Evolutionary conservation across 2,329 filamentous ascomycete genomes (phyloP), one percentile per base, ranked within the genome.

Genomic region (Cercospora zeina): DNA sequence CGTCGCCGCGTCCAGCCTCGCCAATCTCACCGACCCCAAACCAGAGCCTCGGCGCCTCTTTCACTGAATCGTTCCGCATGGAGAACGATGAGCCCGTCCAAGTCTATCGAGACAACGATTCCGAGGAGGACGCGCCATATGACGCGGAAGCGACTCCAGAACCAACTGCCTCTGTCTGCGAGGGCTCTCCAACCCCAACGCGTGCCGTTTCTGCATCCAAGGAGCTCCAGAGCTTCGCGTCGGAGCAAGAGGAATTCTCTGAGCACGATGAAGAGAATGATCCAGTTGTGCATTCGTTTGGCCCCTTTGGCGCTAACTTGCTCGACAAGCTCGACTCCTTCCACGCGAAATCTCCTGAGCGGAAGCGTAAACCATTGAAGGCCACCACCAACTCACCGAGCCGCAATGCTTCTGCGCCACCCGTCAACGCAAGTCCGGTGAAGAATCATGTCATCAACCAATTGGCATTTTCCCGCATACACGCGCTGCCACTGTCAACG

Each of bases 251-350:
- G 16, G 87, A 92, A 16, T 85, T 89, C 58, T 88, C 90, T 55
- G 87, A 96, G 66, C 88, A 90, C 0, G 89, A 93, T 69, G 93
- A 97, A 79, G 93, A 97, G 77, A 97, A 97, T 67, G 95, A 97
- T 69, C 93, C 93, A 2, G 87, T 96, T 59, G 82, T 97, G 16
- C 90, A 95, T 76, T 96, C 93, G 0, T 97, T 97, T 68, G 93
- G 92, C 14, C 91, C 92, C 0, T 96, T 90, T 72, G 92, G 91
- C 45, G 89, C 90, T 58, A 91, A 96, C 73, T 82, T 96, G 37
- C 86, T 93, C n/a, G 85, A 86, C 64, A 87, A 90, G 27, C 84
- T 97, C 75, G 89, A 90, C 21, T 90, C 89, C 1, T 89, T 97
- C 79, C 84, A 82, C 54, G 83, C 90, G 4, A 77, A 80, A 54